Evolutionary conservation across 306 rosid genomes (phyloP).

Genomic region (Urtica urens): DNA sequence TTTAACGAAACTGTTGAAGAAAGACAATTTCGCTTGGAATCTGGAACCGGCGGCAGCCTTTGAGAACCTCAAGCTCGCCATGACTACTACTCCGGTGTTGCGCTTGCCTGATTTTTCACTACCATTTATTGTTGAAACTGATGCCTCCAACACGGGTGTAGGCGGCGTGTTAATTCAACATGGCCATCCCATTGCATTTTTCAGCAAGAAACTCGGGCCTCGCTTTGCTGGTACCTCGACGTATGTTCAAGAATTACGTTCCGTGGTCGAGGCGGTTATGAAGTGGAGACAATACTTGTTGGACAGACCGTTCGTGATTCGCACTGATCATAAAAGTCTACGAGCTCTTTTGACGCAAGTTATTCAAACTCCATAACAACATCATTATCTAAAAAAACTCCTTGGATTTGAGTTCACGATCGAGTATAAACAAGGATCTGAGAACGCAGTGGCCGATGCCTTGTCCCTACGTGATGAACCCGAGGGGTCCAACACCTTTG

Average conservation of each 20-base stretch:
- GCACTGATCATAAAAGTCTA: neutral
- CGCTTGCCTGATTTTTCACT: neutral
- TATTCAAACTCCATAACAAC: neutral
- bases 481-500: no score
- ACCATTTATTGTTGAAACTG: neutral
- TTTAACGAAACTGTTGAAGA: neutral
- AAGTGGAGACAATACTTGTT: conserved; percentile 5
- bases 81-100: neutral
- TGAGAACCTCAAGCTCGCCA: neutral
- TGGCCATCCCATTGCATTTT: neutral
- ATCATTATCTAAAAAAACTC: neutral
- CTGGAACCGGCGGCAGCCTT: neutral
- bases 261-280: neutral
- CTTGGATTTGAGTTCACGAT: neutral
- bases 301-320: neutral
- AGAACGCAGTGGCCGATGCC: neutral
- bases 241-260: neutral
- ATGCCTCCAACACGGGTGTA: neutral
- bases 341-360: neutral
- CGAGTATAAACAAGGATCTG: neutral
- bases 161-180: neutral
- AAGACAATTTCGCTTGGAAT: neutral
- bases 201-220: neutral
- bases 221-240: neutral
- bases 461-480: neutral